A percentile compares a stretch with the other conserved stretches of the same genome.
Evolutionary conservation across 768 basidiomycete species (phyloP).

Genomic region (Leccinum subtestaceum): DNA sequence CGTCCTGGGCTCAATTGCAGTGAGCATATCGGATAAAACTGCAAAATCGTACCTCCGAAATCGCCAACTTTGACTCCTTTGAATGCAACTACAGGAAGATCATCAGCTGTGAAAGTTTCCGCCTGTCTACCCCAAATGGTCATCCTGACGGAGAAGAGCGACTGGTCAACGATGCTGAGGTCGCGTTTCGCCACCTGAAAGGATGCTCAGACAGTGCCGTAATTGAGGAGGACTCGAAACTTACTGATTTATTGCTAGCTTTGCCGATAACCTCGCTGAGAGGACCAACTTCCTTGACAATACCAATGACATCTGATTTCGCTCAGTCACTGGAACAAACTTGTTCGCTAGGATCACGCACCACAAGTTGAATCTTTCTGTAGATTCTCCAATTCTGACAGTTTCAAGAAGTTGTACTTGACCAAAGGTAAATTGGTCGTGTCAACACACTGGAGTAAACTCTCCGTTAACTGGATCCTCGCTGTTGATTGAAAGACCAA

Average conservation of each 20-base stretch:
- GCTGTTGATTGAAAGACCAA: constrained; percentile 30
- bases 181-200: constrained; percentile 84
- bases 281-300: constrained; percentile 77
- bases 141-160: constrained; percentile 71
- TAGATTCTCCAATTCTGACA: constrained; percentile 58
- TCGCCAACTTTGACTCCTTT: constrained; percentile 93
- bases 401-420: constrained; percentile 76
- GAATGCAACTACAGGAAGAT: constrained; percentile 80
- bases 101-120: constrained; percentile 64
- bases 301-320: constrained; percentile 74
- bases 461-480: constrained; percentile 2
- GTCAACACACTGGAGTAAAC: constrained; percentile 67
- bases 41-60: constrained; percentile 60
- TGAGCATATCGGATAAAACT: not conserved
- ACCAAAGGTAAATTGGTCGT: constrained; percentile 70
- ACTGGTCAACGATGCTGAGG: constrained; percentile 81
- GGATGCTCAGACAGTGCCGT: constrained; percentile 1
- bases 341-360: constrained; percentile 35
- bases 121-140: constrained; percentile 98
- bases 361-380: constrained; percentile 84
- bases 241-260: constrained; percentile 59
- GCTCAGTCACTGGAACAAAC: not conserved
- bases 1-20: constrained; percentile 50
- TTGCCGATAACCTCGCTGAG: constrained; percentile 73
- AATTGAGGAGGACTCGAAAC: constrained; percentile 1